Base-by-base conservation (phyloP, 306 rosid species). In the Abrus pulchellus region DNA sequence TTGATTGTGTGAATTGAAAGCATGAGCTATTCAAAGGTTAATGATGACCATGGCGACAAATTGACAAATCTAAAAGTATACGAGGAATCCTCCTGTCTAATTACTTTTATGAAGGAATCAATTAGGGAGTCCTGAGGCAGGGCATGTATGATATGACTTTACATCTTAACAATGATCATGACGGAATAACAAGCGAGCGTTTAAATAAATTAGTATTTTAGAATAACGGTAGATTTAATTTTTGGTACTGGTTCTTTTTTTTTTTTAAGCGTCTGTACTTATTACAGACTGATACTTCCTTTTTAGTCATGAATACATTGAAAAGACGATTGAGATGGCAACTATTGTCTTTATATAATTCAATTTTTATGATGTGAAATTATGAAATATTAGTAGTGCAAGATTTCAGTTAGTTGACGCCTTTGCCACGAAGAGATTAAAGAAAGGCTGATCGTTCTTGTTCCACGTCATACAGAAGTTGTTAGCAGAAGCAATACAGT, bases 1-100 rank as follows among this genome's bases (percentile, higher is more conserved):
- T 72, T 47, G 66, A 20, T 78, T 69, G 27, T 73, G 81, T 74
- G 72, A 30, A 40, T n/a, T 67, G 45, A 36, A 84, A 53, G 67
- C 57, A 36, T 62, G 14, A 78, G 27, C 28, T n/a, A 59, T 53
- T 57, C 74, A 54, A 41, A 20, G 12, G 64, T 38, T 38, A 20
- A 11, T 67, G 34, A 77, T 54, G 82, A 78, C 1, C 6, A 38
- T 2, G 38, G 12, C 20, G 61, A 49, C 12, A 5, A 62, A 32
- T 47, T 75, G 59, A 44, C 60, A 28, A 50, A 67, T 44, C 44
- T 20, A 14, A 66, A 41, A 67, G 43, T 0, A 27, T 41, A 52
- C 52, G 70, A 64, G 30, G 33, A 1, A 65, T 65, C 34, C 30
- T 30, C 10, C 13, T 6, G 1, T 27, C 3, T 56, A 55, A 55